These are phyloP conservation scores for Copromyces sp. DNA, from an alignment of 495 filamentous ascomycete genomes.

Conservation along the genomic window DNA sequence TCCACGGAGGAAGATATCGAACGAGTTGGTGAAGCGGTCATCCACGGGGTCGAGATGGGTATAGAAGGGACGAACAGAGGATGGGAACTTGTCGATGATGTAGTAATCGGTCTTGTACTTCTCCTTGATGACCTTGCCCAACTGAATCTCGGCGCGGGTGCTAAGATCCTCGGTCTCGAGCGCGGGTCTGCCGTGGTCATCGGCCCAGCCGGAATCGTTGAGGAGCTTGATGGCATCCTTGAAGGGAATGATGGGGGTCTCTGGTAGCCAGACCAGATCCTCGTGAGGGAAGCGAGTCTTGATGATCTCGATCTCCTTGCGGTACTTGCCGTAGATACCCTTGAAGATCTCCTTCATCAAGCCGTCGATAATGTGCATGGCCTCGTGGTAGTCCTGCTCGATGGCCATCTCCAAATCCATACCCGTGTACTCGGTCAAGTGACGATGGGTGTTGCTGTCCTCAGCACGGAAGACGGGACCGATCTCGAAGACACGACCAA, in stretches of 20 bases:
- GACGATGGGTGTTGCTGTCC: slow-evolving; percentile 92
- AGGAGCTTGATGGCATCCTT: slow-evolving; percentile 68
- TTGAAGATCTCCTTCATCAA: slow-evolving; percentile 85
- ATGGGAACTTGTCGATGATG: slow-evolving; percentile 88
- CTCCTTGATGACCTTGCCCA: slow-evolving; percentile 73
- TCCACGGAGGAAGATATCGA: slow-evolving; percentile 89
- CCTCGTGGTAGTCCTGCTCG: slow-evolving; percentile 82
- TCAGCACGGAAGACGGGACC: slow-evolving; percentile 96
- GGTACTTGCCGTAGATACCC: slow-evolving; percentile 59
- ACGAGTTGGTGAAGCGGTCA: slow-evolving; percentile 70
- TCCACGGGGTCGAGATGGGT: slow-evolving; percentile 81
- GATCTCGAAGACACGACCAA: slow-evolving; percentile 83
- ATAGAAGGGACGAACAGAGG: slow-evolving; percentile 79
- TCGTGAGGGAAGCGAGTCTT: slow-evolving; percentile 49
- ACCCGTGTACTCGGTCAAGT: slow-evolving; percentile 93
- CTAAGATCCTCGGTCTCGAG: slow-evolving; percentile 65
- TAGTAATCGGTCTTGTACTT: slow-evolving; percentile 88
- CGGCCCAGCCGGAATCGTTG: slow-evolving; percentile 67
- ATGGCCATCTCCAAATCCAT: slow-evolving; percentile 94
- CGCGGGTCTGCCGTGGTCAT: slow-evolving; percentile 61
- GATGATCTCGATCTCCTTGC: slow-evolving; percentile 57
- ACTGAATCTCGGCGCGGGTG: slow-evolving; percentile 78
- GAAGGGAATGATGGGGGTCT: slow-evolving; percentile 76
- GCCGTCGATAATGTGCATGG: slow-evolving; percentile 67
- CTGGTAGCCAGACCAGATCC: slow-evolving; percentile 61